Conservation (phyloP, 2,329 filamentous ascomycete genomes). For the Colletotrichum chlorophyti region DNA sequence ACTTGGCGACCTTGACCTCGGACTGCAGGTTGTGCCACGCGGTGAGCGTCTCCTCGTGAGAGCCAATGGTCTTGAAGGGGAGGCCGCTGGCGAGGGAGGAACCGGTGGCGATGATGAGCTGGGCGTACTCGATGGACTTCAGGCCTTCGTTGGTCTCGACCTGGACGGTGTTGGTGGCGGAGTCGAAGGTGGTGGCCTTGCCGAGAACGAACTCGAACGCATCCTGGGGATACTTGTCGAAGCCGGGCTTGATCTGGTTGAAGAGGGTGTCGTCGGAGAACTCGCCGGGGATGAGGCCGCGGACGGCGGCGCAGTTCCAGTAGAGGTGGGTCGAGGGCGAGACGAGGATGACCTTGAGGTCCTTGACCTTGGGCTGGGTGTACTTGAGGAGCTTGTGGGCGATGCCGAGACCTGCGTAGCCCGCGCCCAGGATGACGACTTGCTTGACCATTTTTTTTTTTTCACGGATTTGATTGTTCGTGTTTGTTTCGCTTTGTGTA, state of each 20-base stretch:
- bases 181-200: constrained; percentile 51
- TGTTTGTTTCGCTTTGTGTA: not conserved
- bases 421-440: constrained; percentile 58
- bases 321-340: constrained; percentile 55
- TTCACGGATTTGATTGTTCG: not conserved
- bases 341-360: constrained; percentile 53
- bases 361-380: constrained; percentile 38
- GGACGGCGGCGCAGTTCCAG: constrained; percentile 56
- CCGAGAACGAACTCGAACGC: constrained; percentile 61
- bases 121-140: constrained; percentile 55
- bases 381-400: constrained; percentile 59
- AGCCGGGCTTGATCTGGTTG: constrained; percentile 47
- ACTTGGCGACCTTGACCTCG: constrained; percentile 35
- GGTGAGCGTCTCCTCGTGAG: constrained; percentile 48
- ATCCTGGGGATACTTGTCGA: constrained; percentile 52
- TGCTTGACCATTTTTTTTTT: constrained; percentile 30
- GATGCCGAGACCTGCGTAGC: constrained; percentile 52
- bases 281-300: constrained; percentile 54
- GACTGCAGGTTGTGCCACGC: constrained; percentile 41
- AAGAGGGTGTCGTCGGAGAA: constrained; percentile 50
- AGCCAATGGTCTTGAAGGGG: constrained; percentile 56
- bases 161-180: constrained; percentile 47
- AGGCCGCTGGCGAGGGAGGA: constrained; percentile 47
- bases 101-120: constrained; percentile 62
- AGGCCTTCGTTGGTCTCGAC: constrained; percentile 44